A percentile compares a stretch with the other conserved stretches of the same genome.
phyloP scores from a whole-genome alignment of 192 early-diverging fungal genomes.

The Umbelopsis sp. region DNA sequence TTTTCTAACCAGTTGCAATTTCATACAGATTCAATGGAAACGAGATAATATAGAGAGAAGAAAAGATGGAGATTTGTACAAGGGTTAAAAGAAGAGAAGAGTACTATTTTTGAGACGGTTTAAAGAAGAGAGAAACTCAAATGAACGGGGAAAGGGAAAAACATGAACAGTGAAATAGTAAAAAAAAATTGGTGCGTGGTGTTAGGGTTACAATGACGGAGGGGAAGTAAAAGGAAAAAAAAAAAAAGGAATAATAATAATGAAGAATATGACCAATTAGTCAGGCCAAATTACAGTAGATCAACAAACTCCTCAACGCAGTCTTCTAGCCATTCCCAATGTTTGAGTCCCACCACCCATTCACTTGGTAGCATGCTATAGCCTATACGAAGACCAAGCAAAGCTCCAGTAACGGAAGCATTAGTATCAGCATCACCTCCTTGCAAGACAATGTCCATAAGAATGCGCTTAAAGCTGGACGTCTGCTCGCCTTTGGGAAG shows the following conservation, averaged over 20 bases:
- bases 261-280: not conserved
- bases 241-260: not conserved
- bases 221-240: not conserved
- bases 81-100: not conserved
- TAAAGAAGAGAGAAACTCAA: not conserved
- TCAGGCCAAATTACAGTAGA: constrained; percentile 22
- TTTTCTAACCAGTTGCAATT: too few species aligned
- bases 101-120: not conserved
- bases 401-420: constrained; percentile 34
- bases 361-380: constrained; percentile 33
- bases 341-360: constrained; percentile 41
- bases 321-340: constrained; percentile 43
- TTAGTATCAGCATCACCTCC: constrained; percentile 40
- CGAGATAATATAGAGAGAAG: not conserved
- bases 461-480: constrained; percentile 29
- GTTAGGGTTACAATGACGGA: not conserved
- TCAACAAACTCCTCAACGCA: constrained; percentile 35
- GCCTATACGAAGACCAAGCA: constrained; percentile 36
- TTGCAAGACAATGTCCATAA: constrained; percentile 40
- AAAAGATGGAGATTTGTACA: constrained; percentile 10
- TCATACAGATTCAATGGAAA: too few species aligned
- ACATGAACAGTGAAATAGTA: constrained; percentile 5
- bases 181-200: not conserved
- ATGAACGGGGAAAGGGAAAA: not conserved
- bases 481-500: constrained; percentile 24